A percentile compares a stretch with the other conserved stretches of the same genome.
phyloP scores from a whole-genome alignment of 352 stramenopile species.

The Hyaloperonospora arabidopsidis region DNA sequence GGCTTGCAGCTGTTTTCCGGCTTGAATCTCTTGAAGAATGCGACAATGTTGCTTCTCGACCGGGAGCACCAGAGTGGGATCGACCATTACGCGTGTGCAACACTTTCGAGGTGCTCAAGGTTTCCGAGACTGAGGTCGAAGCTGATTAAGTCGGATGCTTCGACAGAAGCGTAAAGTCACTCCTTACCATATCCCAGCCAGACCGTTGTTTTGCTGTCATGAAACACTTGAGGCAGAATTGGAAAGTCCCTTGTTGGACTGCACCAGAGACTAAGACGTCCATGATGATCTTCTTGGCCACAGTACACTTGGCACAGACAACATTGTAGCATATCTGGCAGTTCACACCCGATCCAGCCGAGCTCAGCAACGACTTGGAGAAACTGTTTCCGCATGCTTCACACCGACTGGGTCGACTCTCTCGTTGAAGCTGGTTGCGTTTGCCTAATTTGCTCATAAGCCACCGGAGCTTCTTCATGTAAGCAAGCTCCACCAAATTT shows the following conservation, averaged over 20 bases:
- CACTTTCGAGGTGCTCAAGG: no score
- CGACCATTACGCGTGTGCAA: no score
- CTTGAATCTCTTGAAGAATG: no score
- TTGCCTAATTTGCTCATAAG: constrained; percentile 19
- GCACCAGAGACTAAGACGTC: constrained; percentile 29
- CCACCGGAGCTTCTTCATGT: constrained; percentile 42
- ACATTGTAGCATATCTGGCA: constrained; percentile 43
- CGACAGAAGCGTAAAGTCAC: background rate
- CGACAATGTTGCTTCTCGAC: no score
- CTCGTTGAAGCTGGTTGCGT: background rate
- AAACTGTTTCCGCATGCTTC: constrained; percentile 21
- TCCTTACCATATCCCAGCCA: constrained; percentile 34
- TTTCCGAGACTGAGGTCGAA: constrained; percentile 1
- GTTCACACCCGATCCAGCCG: constrained; percentile 11
- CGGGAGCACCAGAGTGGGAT: no score
- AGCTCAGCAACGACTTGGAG: constrained; percentile 10
- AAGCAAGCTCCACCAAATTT: constrained; percentile 31
- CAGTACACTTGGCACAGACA: constrained; percentile 44
- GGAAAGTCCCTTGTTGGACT: constrained; percentile 31
- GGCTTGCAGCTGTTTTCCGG: no score
- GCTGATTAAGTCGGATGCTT: background rate
- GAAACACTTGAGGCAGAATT: constrained; percentile 44
- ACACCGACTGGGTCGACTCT: constrained; percentile 17
- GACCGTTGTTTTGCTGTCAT: constrained; percentile 41
- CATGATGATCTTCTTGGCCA: constrained; percentile 53